Percentiles rank a stretch among this genome's conserved stretches.
These are phyloP conservation scores for Ceratobasidium sp. DNA, from an alignment of 1,284 basidiomycete species.

Conservation along the genomic window DNA sequence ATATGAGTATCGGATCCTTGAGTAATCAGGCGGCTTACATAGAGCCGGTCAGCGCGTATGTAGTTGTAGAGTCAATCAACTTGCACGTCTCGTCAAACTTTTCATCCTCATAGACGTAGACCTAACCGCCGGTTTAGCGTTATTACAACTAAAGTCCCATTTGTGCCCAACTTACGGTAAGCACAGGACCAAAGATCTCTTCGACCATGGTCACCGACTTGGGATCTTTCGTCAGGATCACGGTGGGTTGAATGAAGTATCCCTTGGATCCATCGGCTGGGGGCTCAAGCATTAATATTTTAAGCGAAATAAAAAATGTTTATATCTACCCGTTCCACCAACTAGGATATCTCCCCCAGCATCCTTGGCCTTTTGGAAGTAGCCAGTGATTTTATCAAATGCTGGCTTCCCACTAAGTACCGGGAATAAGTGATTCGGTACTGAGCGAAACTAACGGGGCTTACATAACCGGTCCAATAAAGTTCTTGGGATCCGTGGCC, in stretches of 20 bases:
- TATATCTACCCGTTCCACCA: slow-evolving; percentile 76
- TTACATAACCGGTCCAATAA: slow-evolving; percentile 96
- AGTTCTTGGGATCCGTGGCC: slow-evolving; percentile 84
- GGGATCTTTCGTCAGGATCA: slow-evolving; percentile 94
- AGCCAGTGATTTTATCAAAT: slow-evolving; percentile 88
- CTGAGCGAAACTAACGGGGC: slow-evolving; percentile 51
- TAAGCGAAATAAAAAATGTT: neutral
- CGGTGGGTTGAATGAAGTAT: slow-evolving; percentile 94
- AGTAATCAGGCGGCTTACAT: slow-evolving; percentile 67
- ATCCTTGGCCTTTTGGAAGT: slow-evolving; percentile 90
- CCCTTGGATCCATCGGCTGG: slow-evolving; percentile 90
- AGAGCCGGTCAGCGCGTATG: slow-evolving; percentile 91
- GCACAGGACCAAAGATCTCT: slow-evolving; percentile 97
- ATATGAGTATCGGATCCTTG: neutral
- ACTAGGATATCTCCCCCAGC: slow-evolving; percentile 89
- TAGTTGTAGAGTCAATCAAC: slow-evolving; percentile 87
- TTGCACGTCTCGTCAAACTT: slow-evolving; percentile 89
- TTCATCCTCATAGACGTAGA: slow-evolving; percentile 87
- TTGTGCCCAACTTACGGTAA: slow-evolving; percentile 74
- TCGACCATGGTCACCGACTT: slow-evolving; percentile 91
- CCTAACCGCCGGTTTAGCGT: slow-evolving; percentile 58
- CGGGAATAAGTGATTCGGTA: neutral
- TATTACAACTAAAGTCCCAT: neutral
- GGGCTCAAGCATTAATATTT: neutral
- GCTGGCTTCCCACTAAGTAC: slow-evolving; percentile 76